Conservation (phyloP, 2,329 filamentous ascomycete genomes). For the Scleromitrula shiraiana region DNA sequence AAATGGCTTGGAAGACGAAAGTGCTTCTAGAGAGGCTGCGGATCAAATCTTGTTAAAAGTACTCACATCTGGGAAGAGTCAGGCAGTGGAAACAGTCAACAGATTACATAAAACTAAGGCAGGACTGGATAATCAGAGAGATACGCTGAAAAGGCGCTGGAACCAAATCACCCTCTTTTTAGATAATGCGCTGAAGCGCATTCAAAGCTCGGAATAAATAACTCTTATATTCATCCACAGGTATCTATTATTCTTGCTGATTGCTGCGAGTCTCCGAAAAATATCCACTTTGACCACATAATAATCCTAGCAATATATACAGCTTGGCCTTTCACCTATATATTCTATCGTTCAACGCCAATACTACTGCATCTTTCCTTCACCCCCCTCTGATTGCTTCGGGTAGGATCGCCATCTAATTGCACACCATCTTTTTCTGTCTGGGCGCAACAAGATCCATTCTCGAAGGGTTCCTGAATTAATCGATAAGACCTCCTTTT, state of each 20-base stretch:
- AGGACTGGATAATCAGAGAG: conserved; percentile 15
- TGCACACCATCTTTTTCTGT: too few relatives aligned
- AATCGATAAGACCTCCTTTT: too few relatives aligned
- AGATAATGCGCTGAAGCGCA: conserved; percentile 12
- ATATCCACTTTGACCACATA: too few relatives aligned
- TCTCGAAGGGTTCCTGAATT: too few relatives aligned
- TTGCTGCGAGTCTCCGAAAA: too few relatives aligned
- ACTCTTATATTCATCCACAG: neutral
- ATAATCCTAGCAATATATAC: too few relatives aligned
- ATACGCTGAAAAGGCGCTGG: conserved; percentile 19
- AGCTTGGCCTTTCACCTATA: too few relatives aligned
- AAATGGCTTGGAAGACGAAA: conserved; percentile 37
- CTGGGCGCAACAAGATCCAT: too few relatives aligned
- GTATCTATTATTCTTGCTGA: neutral
- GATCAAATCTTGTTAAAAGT: conserved; percentile 32
- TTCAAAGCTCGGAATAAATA: conserved; percentile 7
- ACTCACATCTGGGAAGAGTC: conserved; percentile 11
- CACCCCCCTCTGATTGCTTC: too few relatives aligned
- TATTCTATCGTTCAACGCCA: too few relatives aligned
- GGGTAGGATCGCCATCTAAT: too few relatives aligned
- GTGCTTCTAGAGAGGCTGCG: conserved; percentile 34
- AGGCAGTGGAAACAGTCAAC: conserved; percentile 11
- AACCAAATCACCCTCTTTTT: conserved; percentile 19
- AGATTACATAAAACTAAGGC: conserved; percentile 11
- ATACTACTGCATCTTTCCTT: too few relatives aligned